A percentile compares a stretch with the other conserved stretches of the same genome.
These are phyloP conservation scores for Beauveria scarabaeidicola DNA, from an alignment of 2,329 filamentous ascomycete genomes.

Conservation along the genomic window DNA sequence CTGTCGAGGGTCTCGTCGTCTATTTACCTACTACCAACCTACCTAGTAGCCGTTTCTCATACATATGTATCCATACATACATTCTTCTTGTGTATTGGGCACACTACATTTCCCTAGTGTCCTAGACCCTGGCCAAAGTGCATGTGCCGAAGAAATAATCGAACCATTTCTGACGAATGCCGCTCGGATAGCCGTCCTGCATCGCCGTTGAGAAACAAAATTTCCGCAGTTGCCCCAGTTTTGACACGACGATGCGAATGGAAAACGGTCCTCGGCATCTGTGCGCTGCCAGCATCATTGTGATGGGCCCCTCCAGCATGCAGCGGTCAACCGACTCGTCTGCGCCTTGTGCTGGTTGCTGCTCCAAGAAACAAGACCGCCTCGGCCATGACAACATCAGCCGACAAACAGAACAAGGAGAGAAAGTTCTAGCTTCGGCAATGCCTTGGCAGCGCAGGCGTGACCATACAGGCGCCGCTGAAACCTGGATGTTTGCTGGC, in stretches of 20 bases:
- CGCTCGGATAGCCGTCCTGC: constrained; percentile 3
- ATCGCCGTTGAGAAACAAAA: constrained; percentile 3
- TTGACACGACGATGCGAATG: background rate
- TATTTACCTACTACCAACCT: background rate
- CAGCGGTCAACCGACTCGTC: background rate
- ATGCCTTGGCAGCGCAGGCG: background rate
- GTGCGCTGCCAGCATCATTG: constrained; percentile 7
- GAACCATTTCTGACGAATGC: background rate
- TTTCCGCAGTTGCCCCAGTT: background rate
- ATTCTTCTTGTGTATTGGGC: background rate
- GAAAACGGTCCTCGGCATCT: constrained; percentile 2
- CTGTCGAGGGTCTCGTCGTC: background rate
- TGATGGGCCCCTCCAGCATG: background rate
- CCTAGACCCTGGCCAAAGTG: background rate
- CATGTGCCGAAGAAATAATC: constrained; percentile 3
- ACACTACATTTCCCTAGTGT: background rate
- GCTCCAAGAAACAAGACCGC: background rate
- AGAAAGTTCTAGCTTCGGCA: background rate
- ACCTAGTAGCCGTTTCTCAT: background rate
- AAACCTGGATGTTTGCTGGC: background rate
- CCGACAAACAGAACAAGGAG: background rate
- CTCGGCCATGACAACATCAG: background rate
- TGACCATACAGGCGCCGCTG: background rate
- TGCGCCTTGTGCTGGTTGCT: background rate
- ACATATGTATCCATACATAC: too few species aligned